Base-by-base conservation (phyloP, 2,329 filamentous ascomycete genomes). In the Exophiala oligosperma region DNA sequence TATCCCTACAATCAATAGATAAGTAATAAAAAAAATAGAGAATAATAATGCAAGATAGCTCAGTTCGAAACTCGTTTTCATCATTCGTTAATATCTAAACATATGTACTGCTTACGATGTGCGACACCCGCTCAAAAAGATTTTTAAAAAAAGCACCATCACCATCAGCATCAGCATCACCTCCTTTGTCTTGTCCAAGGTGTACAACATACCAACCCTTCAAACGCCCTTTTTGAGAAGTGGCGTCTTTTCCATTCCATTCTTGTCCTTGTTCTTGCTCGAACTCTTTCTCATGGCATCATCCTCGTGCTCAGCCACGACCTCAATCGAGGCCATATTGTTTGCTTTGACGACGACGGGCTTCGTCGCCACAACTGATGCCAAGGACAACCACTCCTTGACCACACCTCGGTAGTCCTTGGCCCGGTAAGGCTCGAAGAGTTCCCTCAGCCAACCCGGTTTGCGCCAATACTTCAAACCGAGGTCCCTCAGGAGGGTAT, bases 401-500 rank as follows among this genome's bases (percentile, higher is more conserved):
- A 76, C 70, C 38, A 79, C 54, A 0, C 74, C 74, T 38, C 57
- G 59, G 60, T 78, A 79, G 66, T 79, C 77, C 54, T 67, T 68
- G 26, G 64, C 57, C 9, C 70, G 71, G 64, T 78, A 78, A 12
- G 74, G 67, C 17, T 71, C 64, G 59, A 75, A 69, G 28, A 73
- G 63, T 55, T 73, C 73, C 1, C 68, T 65, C n/a, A 72, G 54
- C 4, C 62, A 49, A 4, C 71, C 67, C 1, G 54, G 44, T 60
- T 77, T 79, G 24, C 76, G 65, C 61, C 63, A 65, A 1, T 75
- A 74, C 17, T 79, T 74, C 54, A 92, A 71, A 0, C 84, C 87
- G 56, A 92, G 66, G 70, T 93, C 89, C 3, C 75, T 73, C 59
- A 90, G 69, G 68, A 93, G 70, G 67, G 87, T 67, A 71, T 92